Evolutionary conservation across 1,139 yeast species (phyloP).

Genomic region (Taphrina communis): DNA sequence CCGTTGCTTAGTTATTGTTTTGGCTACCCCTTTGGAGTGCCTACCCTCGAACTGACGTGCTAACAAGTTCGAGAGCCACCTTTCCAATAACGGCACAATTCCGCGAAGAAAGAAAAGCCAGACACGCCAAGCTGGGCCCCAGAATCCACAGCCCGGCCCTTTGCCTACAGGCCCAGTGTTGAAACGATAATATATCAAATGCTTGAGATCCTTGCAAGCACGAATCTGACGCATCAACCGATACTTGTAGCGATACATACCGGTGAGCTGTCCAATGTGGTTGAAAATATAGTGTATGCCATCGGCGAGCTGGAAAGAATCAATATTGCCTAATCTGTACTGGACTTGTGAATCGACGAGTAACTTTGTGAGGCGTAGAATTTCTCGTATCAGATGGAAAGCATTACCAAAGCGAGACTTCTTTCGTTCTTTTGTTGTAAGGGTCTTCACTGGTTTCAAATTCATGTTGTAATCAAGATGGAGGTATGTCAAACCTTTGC

Average conservation of each 20-base stretch:
- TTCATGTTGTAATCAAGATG: constrained; percentile 96
- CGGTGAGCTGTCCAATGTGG: constrained; percentile 93
- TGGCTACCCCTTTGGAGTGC: constrained; percentile 86
- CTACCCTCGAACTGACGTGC: constrained; percentile 97
- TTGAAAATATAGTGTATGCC: constrained; percentile 87
- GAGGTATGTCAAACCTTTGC: constrained; percentile 86
- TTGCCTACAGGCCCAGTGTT: constrained; percentile 77
- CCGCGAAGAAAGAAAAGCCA: constrained; percentile 95
- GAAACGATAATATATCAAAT: constrained; percentile 82
- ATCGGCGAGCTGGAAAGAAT: constrained; percentile 93
- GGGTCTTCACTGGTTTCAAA: constrained; percentile 91
- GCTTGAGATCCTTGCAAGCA: constrained; percentile 93
- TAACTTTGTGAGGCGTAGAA: constrained; percentile 77
- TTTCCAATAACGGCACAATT: constrained; percentile 84
- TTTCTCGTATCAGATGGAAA: constrained; percentile 89
- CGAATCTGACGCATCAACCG: constrained; percentile 98
- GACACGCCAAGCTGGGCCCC: constrained; percentile 99
- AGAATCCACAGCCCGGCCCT: constrained; percentile 98
- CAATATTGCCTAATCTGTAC: constrained; percentile 84
- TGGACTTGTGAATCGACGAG: constrained; percentile 94
- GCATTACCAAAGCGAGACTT: constrained; percentile 96
- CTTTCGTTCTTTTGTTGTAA: constrained; percentile 95
- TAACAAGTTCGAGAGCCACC: constrained; percentile 92
- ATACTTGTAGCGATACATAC: constrained; percentile 94
- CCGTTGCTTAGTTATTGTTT: constrained; percentile 93